phyloP scores from a whole-genome alignment of 2,329 filamentous ascomycete genomes.

The Alternaria gansuensis region DNA sequence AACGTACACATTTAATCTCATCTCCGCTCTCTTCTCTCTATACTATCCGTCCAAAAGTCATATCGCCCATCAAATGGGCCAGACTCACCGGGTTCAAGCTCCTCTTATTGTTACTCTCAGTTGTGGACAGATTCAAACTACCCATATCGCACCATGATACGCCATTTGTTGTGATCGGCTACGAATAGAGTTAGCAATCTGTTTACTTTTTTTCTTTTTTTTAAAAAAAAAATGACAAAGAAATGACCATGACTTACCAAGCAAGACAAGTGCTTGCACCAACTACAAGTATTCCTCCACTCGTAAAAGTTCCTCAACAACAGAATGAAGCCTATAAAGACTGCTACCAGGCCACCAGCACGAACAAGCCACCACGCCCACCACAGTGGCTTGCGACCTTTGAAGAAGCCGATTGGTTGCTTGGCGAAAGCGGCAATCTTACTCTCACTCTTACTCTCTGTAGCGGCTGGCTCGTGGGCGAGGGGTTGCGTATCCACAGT shows the following conservation, averaged over 20 bases:
- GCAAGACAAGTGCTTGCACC: constrained; percentile 97
- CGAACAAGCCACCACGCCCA: constrained; percentile 97
- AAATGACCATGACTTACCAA: constrained; percentile 69
- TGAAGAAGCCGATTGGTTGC: constrained; percentile 77
- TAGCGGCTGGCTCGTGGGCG: constrained; percentile 21
- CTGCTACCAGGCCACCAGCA: constrained; percentile 77
- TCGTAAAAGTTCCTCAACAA: constrained; percentile 92
- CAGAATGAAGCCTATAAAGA: constrained; percentile 84
- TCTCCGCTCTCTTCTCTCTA: background rate
- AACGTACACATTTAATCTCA: no score
- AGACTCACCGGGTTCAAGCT: constrained; percentile 12
- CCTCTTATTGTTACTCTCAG: constrained; percentile 12
- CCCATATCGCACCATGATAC: constrained; percentile 52
- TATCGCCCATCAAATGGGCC: constrained; percentile 8
- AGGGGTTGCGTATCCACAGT: constrained; percentile 60
- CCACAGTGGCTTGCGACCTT: constrained; percentile 90
- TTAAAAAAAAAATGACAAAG: background rate
- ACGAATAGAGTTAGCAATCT: constrained; percentile 2
- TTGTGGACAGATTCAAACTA: constrained; percentile 36
- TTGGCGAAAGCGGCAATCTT: constrained; percentile 58
- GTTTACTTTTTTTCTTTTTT: constrained; percentile 1
- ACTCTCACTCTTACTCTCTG: constrained; percentile 23
- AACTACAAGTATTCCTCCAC: constrained; percentile 76
- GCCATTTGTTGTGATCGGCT: constrained; percentile 38
- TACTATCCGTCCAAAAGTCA: constrained; percentile 6